Evolutionary conservation across 202 grass and related monocot genomes (phyloP), one percentile per base, ranked within the genome.

Genomic region (Musa balbisiana): DNA sequence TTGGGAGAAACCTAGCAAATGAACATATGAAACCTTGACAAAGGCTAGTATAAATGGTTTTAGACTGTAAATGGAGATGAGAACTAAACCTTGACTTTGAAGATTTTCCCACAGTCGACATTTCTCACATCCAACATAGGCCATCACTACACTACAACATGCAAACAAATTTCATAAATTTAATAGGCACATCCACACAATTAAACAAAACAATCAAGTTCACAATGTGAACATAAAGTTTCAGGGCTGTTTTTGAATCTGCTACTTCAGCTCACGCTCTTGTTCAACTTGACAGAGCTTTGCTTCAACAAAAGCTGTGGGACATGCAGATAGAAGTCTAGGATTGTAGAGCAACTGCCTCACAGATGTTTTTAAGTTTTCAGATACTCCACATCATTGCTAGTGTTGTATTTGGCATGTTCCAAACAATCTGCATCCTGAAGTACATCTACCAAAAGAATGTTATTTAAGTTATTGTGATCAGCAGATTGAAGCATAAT

Each of bases 281-380:
- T 90, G 92, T 83, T 90, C 92, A 73, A 89, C 92, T 73, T 96
- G 90, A 87, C 89, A 96, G 2, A 96, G 89, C 81, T 96, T 92
- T 24, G 89, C 85, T 89, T 96, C 92, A 69, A 92, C 89, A 75
- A 96, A 92, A 60, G 92, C 85, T 79, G 88, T 75, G 16, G 92
- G 92, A 11, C 89, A 96, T 77, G 92, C 85, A 62, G 92, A 74
- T 83, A 80, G 89, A 74, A 92, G 75, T 73, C 90, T 88, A 3
- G 82, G 82, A 59, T 92, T 90, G 49, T 90, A 92, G 56, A 96
- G 85, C 62, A 92, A 64, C 67, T 92, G 83, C 76, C 83, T 89
- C 33, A 90, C 85, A 70, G 90, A 76, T 74, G 87, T 92, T 27
- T 27, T 67, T 96, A 80, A 73, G 89, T 92, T 85, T 88, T 92